Percentiles rank a stretch among this genome's conserved stretches.
Conservation (phyloP, 805 yeast species). For the Candida ipomoeae region DNA sequence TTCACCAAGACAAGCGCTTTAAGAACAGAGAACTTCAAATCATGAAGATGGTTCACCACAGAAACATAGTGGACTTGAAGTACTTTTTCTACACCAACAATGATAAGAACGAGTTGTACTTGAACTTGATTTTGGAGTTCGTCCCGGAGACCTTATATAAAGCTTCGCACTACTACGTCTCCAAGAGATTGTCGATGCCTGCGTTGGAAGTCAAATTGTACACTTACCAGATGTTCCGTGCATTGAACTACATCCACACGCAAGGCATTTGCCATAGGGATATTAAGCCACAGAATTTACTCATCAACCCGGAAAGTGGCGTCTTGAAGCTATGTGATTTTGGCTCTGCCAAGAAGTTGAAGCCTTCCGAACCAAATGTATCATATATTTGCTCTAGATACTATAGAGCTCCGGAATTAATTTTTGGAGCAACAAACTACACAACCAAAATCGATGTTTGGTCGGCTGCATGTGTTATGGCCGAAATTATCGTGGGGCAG, state of each 20-base stretch:
- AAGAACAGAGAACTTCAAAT: slow-evolving; percentile 93
- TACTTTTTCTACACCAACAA: slow-evolving; percentile 78
- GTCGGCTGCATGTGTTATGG: slow-evolving; percentile 98
- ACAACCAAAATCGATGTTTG: slow-evolving; percentile 96
- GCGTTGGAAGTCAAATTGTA: slow-evolving; percentile 81
- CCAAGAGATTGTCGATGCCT: slow-evolving; percentile 78
- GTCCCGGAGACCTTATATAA: slow-evolving; percentile 95
- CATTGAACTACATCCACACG: slow-evolving; percentile 73
- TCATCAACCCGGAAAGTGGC: slow-evolving; percentile 82
- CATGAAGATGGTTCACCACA: slow-evolving; percentile 84
- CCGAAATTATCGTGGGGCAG: slow-evolving; percentile 90
- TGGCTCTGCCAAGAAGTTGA: slow-evolving; percentile 89
- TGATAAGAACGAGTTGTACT: slow-evolving; percentile 74
- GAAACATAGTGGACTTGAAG: slow-evolving; percentile 80
- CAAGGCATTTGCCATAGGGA: slow-evolving; percentile 88
- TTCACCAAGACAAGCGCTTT: slow-evolving; percentile 92
- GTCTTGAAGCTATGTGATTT: slow-evolving; percentile 91
- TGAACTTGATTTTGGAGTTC: slow-evolving; percentile 85
- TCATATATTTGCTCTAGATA: slow-evolving; percentile 95
- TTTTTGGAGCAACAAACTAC: slow-evolving; percentile 94
- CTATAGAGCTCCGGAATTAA: slow-evolving; percentile 95
- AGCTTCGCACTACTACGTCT: slow-evolving; percentile 79
- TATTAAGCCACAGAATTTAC: slow-evolving; percentile 84
- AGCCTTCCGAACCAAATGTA: slow-evolving; percentile 90
- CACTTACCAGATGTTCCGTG: slow-evolving; percentile 71